Evolutionary conservation across 805 yeast genomes (phyloP).

Genomic region (Pichia exigua): DNA sequence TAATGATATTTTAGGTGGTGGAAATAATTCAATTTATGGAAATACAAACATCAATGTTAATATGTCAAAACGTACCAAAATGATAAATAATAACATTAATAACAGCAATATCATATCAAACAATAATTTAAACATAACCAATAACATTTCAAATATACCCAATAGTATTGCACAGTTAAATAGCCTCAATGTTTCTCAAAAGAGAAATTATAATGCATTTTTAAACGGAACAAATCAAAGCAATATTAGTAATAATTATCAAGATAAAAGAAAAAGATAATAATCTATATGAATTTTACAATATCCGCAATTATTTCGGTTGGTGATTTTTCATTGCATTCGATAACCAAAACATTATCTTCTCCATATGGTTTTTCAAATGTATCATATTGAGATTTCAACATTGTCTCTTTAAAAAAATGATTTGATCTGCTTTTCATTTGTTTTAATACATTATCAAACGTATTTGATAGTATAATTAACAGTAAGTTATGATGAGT

Average conservation of each 20-base stretch:
- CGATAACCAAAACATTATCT: conserved; percentile 11
- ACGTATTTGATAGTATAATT: conserved; percentile 59
- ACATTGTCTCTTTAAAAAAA: conserved; percentile 83
- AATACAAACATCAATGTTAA: background rate
- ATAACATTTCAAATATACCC: background rate
- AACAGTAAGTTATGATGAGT: conserved; percentile 37
- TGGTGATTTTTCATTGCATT: conserved; percentile 17
- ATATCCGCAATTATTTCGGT: conserved; percentile 11
- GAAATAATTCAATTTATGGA: conserved; percentile 16
- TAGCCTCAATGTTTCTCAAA: conserved; percentile 3
- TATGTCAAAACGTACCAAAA: conserved; percentile 6
- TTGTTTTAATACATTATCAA: conserved; percentile 52
- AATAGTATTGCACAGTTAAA: background rate
- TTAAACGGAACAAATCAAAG: conserved; percentile 6
- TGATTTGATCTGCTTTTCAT: conserved; percentile 64
- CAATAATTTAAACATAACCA: conserved; percentile 8
- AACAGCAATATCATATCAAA: background rate
- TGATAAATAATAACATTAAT: background rate
- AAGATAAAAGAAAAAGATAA: conserved; percentile 1
- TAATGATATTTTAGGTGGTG: conserved; percentile 51
- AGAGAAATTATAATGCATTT: conserved; percentile 12
- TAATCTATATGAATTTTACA: background rate
- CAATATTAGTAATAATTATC: conserved; percentile 3
- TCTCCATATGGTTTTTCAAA: conserved; percentile 56
- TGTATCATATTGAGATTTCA: conserved; percentile 65